These are phyloP conservation scores for Laguncularia racemosa DNA, from an alignment of 345 rosid genomes.

Conservation along the genomic window DNA sequence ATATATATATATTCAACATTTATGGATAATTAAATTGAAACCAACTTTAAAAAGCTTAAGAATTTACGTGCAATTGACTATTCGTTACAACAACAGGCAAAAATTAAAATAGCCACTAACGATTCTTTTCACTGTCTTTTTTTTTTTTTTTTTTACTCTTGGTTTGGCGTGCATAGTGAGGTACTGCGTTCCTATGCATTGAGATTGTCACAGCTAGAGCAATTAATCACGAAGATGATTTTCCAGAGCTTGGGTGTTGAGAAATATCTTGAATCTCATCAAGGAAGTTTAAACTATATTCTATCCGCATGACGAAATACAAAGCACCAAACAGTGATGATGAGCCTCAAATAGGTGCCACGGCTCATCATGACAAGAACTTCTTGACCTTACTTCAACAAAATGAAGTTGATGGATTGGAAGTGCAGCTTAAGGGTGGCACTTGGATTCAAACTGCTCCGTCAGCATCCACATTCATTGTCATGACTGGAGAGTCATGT, in stretches of 20 bases:
- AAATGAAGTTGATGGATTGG: slow-evolving; percentile 11
- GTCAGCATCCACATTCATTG: slow-evolving; percentile 7
- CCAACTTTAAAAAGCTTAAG: too few species aligned
- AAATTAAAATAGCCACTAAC: too few species aligned
- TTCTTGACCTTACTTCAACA: slow-evolving; percentile 14
- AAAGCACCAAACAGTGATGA: neutral
- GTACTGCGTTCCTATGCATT: neutral
- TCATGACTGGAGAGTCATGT: slow-evolving; percentile 12
- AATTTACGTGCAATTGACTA: too few species aligned
- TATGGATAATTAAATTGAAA: too few species aligned
- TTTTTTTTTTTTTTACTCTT: neutral
- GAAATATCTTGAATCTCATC: slow-evolving; percentile 2
- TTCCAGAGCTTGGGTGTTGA: slow-evolving; percentile 5
- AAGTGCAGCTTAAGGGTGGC: slow-evolving; percentile 8
- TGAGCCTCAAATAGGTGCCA: neutral
- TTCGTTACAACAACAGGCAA: too few species aligned
- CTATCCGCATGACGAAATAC: slow-evolving; percentile 3
- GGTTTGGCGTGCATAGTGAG: slow-evolving; percentile 1
- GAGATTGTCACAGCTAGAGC: slow-evolving; percentile 6
- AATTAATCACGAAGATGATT: neutral
- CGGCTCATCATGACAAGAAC: slow-evolving; percentile 3
- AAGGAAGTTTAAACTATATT: neutral
- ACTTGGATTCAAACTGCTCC: slow-evolving; percentile 3
- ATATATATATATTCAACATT: too few species aligned
- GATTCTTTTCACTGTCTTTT: too few species aligned